Evolutionary conservation across 2,329 filamentous ascomycete genomes (phyloP).

Genomic region (Didymella glomerata): DNA sequence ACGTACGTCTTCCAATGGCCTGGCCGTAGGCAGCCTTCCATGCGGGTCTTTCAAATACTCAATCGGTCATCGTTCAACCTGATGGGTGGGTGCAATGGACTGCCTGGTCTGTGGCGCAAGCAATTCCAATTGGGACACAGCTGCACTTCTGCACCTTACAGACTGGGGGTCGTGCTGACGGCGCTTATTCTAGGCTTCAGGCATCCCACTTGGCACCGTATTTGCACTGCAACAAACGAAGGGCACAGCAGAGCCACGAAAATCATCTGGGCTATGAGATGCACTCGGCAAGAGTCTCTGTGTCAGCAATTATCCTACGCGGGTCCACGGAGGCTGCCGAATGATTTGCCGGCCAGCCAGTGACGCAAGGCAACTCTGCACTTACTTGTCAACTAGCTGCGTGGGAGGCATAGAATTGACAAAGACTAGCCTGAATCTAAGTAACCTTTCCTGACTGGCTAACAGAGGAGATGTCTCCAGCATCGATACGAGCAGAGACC

Average conservation of each 20-base stretch:
- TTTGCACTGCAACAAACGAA: background rate
- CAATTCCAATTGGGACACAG: background rate
- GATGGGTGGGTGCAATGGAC: background rate
- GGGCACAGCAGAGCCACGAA: background rate
- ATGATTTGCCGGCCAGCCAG: background rate
- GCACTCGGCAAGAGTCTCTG: background rate
- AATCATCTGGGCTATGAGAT: background rate
- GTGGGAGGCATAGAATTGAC: background rate
- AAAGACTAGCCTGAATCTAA: background rate
- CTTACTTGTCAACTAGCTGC: background rate
- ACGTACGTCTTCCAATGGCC: background rate
- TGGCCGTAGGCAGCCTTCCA: background rate
- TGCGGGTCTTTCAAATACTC: background rate
- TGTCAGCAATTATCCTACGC: background rate
- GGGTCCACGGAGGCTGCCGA: conserved; percentile 1
- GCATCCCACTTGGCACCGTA: background rate
- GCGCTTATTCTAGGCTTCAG: background rate
- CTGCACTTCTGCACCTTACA: background rate
- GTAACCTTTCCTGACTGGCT: background rate
- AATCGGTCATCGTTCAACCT: background rate
- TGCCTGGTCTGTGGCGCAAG: background rate
- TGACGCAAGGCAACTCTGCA: background rate
- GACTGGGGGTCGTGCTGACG: background rate
- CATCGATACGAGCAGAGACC: background rate
- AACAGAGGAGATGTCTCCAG: background rate